Conservation (phyloP, 495 filamentous ascomycete genomes). For the Penicillium paradoxum region DNA sequence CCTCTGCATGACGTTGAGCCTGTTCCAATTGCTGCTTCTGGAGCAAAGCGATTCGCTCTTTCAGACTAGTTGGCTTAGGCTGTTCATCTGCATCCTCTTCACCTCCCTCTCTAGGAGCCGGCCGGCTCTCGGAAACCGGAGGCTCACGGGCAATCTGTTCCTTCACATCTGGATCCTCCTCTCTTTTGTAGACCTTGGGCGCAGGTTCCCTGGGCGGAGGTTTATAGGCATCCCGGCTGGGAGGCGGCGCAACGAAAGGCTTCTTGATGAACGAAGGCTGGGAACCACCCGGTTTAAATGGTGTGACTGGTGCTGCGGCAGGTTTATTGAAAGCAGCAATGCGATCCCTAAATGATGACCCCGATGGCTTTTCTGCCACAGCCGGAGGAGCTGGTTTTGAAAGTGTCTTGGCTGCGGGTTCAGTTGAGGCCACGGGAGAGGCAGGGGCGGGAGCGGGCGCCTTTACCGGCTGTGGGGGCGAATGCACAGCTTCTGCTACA, state of each 20-base stretch:
- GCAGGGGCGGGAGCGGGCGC: slow-evolving; percentile 19
- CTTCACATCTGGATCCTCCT: slow-evolving; percentile 80
- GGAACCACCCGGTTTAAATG: slow-evolving; percentile 71
- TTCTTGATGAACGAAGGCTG: slow-evolving; percentile 84
- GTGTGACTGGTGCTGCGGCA: slow-evolving; percentile 75
- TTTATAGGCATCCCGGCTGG: slow-evolving; percentile 87
- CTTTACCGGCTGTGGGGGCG: slow-evolving; percentile 26
- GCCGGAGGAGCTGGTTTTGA: slow-evolving; percentile 52
- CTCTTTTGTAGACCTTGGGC: slow-evolving; percentile 75
- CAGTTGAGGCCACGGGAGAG: slow-evolving; percentile 26
- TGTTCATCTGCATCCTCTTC: slow-evolving; percentile 60
- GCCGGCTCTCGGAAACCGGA: slow-evolving; percentile 50
- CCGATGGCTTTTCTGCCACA: slow-evolving; percentile 70
- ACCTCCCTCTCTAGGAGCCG: slow-evolving; percentile 45
- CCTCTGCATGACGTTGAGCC: slow-evolving; percentile 72
- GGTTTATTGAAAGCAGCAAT: slow-evolving; percentile 96
- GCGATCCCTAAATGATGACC: slow-evolving; percentile 82
- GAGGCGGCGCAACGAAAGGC: slow-evolving; percentile 94
- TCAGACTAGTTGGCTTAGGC: slow-evolving; percentile 85
- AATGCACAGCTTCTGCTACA: slow-evolving; percentile 19
- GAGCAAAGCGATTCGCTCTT: slow-evolving; percentile 87
- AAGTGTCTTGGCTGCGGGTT: slow-evolving; percentile 40
- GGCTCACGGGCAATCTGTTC: slow-evolving; percentile 50
- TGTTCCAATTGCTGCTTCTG: slow-evolving; percentile 93
- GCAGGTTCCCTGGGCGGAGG: slow-evolving; percentile 64